A percentile compares a stretch with the other conserved stretches of the same genome.
Conservation (phyloP, 2,329 filamentous ascomycete genomes). For the Sclerotiophoma versabilis region DNA sequence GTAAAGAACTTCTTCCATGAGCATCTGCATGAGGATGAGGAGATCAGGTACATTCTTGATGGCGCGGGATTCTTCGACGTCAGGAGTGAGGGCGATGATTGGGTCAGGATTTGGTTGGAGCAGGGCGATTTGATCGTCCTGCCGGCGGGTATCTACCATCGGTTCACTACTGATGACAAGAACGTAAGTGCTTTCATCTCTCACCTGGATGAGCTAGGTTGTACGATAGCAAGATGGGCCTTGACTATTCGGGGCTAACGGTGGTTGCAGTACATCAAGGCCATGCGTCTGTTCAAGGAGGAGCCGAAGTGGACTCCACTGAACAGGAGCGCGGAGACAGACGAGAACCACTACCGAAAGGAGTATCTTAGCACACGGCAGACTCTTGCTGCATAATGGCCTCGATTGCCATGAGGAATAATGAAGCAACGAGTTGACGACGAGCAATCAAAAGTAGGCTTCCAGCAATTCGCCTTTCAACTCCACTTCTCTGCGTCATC, state of each 20-base stretch:
- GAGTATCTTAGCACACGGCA: constrained; percentile 67
- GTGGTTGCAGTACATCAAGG: constrained; percentile 79
- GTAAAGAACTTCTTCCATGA: constrained; percentile 94
- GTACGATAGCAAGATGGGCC: too few relatives aligned
- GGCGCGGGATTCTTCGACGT: constrained; percentile 95
- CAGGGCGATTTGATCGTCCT: constrained; percentile 92
- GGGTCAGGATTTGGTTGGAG: constrained; percentile 84
- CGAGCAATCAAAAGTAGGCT: constrained; percentile 1
- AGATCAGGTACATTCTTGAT: constrained; percentile 92
- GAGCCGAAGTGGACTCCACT: constrained; percentile 98
- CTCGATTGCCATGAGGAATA: not conserved
- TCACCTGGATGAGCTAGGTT: not conserved
- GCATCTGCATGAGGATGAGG: constrained; percentile 97
- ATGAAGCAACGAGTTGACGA: not conserved
- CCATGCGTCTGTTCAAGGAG: constrained; percentile 96
- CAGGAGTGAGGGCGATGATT: constrained; percentile 79
- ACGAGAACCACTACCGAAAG: constrained; percentile 79
- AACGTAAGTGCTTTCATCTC: constrained; percentile 70
- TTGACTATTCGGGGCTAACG: not conserved
- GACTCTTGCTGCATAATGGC: constrained; percentile 19
- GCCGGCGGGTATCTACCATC: constrained; percentile 94
- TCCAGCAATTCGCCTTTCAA: not conserved
- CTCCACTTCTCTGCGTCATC: not conserved
- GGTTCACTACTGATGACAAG: constrained; percentile 90
- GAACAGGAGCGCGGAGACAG: constrained; percentile 79